phyloP scores from a whole-genome alignment of 495 filamentous ascomycete genomes.

The Margaritispora aquatica region DNA sequence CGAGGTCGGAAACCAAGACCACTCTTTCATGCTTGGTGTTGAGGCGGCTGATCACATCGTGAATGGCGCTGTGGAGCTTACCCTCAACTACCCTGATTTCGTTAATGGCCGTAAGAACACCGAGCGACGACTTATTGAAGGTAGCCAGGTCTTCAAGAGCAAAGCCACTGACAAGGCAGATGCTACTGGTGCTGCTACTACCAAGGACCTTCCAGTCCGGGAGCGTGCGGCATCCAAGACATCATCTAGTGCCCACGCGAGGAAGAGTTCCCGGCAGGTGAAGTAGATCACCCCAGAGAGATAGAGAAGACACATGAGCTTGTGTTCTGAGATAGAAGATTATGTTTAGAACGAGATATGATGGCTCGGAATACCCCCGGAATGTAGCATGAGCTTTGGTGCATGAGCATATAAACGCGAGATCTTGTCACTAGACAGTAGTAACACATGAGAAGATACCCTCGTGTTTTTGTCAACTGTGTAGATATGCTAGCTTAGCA shows the following conservation, averaged over 20 bases:
- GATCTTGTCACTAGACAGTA: neutral
- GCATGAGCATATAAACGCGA: neutral
- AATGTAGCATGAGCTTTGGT: neutral
- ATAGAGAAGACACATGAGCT: neutral
- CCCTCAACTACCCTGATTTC: constrained; percentile 98
- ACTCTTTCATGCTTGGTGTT: constrained; percentile 97
- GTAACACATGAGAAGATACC: neutral
- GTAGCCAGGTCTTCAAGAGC: constrained; percentile 32
- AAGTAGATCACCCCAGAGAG: neutral
- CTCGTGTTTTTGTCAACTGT: neutral
- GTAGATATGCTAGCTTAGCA: neutral
- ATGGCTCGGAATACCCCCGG: neutral
- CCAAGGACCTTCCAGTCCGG: constrained; percentile 31
- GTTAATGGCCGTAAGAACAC: constrained; percentile 87
- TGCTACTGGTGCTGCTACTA: constrained; percentile 21
- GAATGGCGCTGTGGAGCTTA: constrained; percentile 90
- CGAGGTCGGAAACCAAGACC: constrained; percentile 92
- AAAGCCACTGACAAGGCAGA: constrained; percentile 24
- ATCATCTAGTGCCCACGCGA: constrained; percentile 23
- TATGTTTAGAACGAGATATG: neutral
- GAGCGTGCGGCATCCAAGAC: constrained; percentile 30
- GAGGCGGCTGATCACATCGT: constrained; percentile 96
- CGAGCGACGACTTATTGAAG: constrained; percentile 81
- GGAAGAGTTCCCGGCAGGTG: constrained; percentile 28
- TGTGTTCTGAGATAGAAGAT: neutral